Evolutionary conservation across 768 basidiomycete genomes (phyloP).

Genomic region (Lactifluus echinatus): DNA sequence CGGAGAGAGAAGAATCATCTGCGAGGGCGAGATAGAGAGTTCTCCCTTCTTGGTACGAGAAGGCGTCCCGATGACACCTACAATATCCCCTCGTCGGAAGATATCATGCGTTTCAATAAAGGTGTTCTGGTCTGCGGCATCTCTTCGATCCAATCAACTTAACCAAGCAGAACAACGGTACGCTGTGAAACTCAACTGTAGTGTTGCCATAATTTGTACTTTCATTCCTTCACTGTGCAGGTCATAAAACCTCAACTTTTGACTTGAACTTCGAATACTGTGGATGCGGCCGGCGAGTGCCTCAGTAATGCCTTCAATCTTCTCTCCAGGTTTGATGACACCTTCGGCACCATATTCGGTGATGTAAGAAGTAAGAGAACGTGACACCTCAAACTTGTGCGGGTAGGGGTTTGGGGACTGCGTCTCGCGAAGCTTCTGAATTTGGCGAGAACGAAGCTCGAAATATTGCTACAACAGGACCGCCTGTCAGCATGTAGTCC

Average conservation of each 20-base stretch:
- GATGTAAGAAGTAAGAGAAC: slow-evolving; percentile 68
- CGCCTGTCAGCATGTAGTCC: background rate
- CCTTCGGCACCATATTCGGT: slow-evolving; percentile 64
- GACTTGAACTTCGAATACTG: slow-evolving; percentile 73
- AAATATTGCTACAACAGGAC: slow-evolving; percentile 76
- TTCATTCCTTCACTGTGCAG: slow-evolving; percentile 86
- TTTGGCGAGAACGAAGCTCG: slow-evolving; percentile 83
- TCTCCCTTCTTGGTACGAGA: slow-evolving; percentile 94
- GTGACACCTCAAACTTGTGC: slow-evolving; percentile 93
- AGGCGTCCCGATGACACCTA: slow-evolving; percentile 84
- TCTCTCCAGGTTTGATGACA: slow-evolving; percentile 56
- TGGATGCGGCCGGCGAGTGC: slow-evolving; percentile 86
- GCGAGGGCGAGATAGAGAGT: slow-evolving; percentile 75
- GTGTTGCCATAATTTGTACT: slow-evolving; percentile 91
- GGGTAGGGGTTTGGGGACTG: slow-evolving; percentile 93
- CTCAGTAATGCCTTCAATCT: slow-evolving; percentile 49
- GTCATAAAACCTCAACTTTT: slow-evolving; percentile 91
- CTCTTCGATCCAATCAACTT: slow-evolving; percentile 32
- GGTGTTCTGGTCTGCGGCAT: slow-evolving; percentile 49
- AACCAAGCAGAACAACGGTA: background rate
- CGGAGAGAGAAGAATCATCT: slow-evolving; percentile 85
- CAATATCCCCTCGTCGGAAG: slow-evolving; percentile 93
- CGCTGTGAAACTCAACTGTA: slow-evolving; percentile 45
- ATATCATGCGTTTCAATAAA: slow-evolving; percentile 72
- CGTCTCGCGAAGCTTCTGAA: slow-evolving; percentile 75